Percentiles rank a stretch among this genome's conserved stretches.
phyloP scores from a whole-genome alignment of 305 asterid genomes.

The Rubia balearica region DNA sequence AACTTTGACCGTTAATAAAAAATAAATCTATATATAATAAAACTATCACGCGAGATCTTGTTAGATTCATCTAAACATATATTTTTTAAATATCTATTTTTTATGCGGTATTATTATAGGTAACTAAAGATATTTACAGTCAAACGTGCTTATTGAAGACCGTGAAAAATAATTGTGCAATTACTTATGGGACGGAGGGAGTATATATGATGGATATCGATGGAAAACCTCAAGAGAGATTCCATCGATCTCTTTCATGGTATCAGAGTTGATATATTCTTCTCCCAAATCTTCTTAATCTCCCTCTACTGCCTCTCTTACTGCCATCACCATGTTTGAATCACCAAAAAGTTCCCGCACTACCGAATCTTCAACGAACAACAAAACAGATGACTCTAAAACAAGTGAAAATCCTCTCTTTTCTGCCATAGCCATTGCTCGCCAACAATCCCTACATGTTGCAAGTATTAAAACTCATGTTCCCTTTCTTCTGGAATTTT shows the following conservation, averaged over 20 bases:
- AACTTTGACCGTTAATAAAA: no score
- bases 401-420: neutral
- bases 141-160: no score
- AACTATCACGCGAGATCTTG: no score
- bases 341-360: neutral
- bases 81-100: no score
- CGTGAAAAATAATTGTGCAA: no score
- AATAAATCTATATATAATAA: no score
- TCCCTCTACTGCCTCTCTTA: neutral
- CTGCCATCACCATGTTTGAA: neutral
- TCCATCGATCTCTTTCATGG: neutral
- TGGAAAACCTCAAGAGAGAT: neutral
- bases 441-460: neutral
- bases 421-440: neutral
- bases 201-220: no score
- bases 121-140: no score
- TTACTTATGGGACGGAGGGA: no score
- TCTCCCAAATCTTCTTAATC: neutral
- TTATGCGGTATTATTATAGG: no score
- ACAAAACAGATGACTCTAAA: neutral
- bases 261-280: neutral
- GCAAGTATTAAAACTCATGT: neutral
- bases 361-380: neutral
- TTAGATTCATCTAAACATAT: no score
- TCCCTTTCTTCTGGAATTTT: neutral